Base-by-base conservation (phyloP, 2,329 filamentous ascomycete genomes). In the Trichoderma atroviride region DNA sequence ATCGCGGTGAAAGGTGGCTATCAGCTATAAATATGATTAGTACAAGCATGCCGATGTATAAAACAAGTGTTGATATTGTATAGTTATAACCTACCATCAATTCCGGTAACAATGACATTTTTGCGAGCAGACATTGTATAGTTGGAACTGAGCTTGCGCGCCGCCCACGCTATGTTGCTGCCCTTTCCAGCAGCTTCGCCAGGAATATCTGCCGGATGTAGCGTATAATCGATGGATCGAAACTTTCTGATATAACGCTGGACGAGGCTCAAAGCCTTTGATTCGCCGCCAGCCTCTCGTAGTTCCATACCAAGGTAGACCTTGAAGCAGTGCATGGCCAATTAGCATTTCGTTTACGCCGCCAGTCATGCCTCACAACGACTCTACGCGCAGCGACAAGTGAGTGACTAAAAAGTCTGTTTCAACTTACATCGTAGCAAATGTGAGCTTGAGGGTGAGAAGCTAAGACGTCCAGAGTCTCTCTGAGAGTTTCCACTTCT, bases 261-360 rank as follows among this genome's bases (percentile, higher is more conserved):
- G n/a, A 89, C 84, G 19, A 92, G 81, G 10, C 82, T 82, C 70
- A 84, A 81, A 13, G 90, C 90, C 78, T 92, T 92, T 59, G 84
- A 79, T 70, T 87, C 85, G 13, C 84, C 86, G 58, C 87, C 84
- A 61, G 81, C 80, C 76, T 93, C 91, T 69, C 90, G 88, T 74
- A 89, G 82, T 76, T 92, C 91, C 90, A 92, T 92, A 27, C 87
- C 91, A 35, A 93, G 83, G 75, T 89, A 92, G 65, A 93, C 82
- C 90, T 64, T 92, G 71, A 58, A 16, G 14, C 52, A 29, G 53
- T 52, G 52, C 31, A 58, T 56, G 37, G 50, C 50, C 35, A 16
- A 52, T 69, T 58, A 69, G 50, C 52, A 69, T 69, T 3, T 1
- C 14, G 11, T 33, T 10, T 22, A 56, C 19, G 16, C 35, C 27